Evolutionary conservation across 176 grass and related monocot species (phyloP).

Genomic region (Poa annua): DNA sequence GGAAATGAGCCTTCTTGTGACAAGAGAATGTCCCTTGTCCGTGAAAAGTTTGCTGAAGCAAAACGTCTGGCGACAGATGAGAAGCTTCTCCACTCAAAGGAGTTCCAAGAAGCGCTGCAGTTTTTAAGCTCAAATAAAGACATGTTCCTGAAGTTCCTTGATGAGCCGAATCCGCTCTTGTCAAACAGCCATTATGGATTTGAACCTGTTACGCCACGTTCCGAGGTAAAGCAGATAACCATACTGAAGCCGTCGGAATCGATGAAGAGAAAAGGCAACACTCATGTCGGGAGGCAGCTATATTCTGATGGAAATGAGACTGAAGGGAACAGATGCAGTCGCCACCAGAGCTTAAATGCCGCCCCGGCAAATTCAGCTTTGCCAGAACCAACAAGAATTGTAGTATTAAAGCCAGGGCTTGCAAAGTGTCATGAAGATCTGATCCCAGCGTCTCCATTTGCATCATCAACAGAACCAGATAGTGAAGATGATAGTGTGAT

Average conservation of each 20-base stretch:
- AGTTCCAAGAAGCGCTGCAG: conserved; percentile 91
- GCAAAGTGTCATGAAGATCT: conserved; percentile 48
- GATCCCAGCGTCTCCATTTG: conserved; percentile 33
- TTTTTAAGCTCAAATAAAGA: conserved; percentile 96
- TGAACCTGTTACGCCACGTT: conserved; percentile 45
- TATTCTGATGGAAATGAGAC: conserved; percentile 54
- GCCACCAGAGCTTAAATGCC: conserved; percentile 44
- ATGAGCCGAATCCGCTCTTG: conserved; percentile 70
- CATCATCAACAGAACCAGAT: conserved; percentile 39
- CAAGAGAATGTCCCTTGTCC: conserved; percentile 86
- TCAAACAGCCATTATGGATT: conserved; percentile 59
- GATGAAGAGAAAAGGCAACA: conserved; percentile 52
- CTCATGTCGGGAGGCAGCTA: conserved; percentile 50
- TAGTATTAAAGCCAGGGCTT: conserved; percentile 80
- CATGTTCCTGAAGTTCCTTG: conserved; percentile 87
- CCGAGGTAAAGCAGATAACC: conserved; percentile 81
- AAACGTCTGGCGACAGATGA: conserved; percentile 80
- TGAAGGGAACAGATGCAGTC: conserved; percentile 42
- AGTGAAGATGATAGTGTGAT: conserved; percentile 54
- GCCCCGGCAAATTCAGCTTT: conserved; percentile 51
- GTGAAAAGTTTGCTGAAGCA: conserved; percentile 84
- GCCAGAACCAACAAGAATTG: conserved; percentile 83
- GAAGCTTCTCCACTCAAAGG: conserved; percentile 88
- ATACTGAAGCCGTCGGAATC: conserved; percentile 82
- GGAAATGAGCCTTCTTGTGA: conserved; percentile 55